Evolutionary conservation across 768 basidiomycete species (phyloP).

Genomic region (Phaffia australis): DNA sequence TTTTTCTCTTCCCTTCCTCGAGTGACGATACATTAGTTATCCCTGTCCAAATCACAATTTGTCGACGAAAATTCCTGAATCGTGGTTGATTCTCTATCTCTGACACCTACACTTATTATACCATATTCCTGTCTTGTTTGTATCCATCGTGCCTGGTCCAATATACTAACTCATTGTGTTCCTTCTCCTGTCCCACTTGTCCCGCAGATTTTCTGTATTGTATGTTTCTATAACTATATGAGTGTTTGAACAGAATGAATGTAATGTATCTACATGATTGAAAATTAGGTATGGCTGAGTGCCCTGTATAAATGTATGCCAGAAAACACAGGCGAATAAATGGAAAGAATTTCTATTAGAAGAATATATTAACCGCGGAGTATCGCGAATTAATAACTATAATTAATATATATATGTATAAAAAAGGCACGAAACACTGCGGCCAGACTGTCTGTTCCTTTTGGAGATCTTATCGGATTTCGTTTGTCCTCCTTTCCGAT

Average conservation of each 20-base stretch:
- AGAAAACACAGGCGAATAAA: no score
- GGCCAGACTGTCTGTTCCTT: no score
- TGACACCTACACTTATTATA: conserved; percentile 26
- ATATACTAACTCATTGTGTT: not conserved
- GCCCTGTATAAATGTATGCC: not conserved
- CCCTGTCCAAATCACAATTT: conserved; percentile 55
- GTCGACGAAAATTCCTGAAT: conserved; percentile 46
- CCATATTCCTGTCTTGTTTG: conserved; percentile 13
- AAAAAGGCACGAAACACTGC: no score
- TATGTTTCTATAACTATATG: no score
- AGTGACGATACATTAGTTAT: conserved; percentile 54
- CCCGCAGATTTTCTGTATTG: not conserved
- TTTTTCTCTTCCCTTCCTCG: conserved; percentile 19
- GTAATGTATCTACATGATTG: not conserved
- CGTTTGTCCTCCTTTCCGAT: no score
- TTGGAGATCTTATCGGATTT: no score
- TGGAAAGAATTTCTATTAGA: not conserved
- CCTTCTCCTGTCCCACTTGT: not conserved
- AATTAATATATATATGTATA: not conserved
- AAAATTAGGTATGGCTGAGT: not conserved
- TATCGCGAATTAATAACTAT: not conserved
- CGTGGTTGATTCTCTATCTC: conserved; percentile 40
- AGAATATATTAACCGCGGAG: not conserved
- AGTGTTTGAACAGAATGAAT: conserved; percentile 55
- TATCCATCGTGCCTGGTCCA: conserved; percentile 13